phyloP scores from a whole-genome alignment of 306 rosid species.

The Dalbergia oliveri region DNA sequence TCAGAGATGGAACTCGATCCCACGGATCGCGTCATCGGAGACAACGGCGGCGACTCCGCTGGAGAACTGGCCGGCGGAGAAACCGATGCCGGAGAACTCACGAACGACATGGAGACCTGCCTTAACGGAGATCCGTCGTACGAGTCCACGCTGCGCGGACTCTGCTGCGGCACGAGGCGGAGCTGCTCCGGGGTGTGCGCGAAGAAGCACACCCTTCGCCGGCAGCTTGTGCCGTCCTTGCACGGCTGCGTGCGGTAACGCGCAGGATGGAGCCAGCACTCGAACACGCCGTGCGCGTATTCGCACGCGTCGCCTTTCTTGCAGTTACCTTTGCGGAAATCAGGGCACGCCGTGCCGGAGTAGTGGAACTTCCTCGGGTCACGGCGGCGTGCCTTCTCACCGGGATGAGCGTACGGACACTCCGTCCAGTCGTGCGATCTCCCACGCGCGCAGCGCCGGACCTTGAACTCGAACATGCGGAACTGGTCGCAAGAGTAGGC shows the following conservation, averaged over 20 bases:
- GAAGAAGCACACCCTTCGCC: slow-evolving; percentile 88
- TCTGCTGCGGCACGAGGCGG: slow-evolving; percentile 71
- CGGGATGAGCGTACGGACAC: slow-evolving; percentile 98
- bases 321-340: slow-evolving; percentile 87
- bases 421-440: slow-evolving; percentile 99
- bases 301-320: slow-evolving; percentile 87
- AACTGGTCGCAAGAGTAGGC: slow-evolving; percentile 93
- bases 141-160: slow-evolving; percentile 67
- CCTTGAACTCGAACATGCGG: slow-evolving; percentile 94
- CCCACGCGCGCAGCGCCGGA: slow-evolving; percentile 85
- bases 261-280: slow-evolving; percentile 98
- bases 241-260: slow-evolving; percentile 98
- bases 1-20: slow-evolving; percentile 69
- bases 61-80: slow-evolving; percentile 68
- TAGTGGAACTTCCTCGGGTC: slow-evolving; percentile 91
- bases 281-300: slow-evolving; percentile 93
- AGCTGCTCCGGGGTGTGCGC: slow-evolving; percentile 97
- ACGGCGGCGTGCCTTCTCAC: slow-evolving; percentile 98
- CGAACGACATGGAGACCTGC: slow-evolving; percentile 53
- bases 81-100: slow-evolving; percentile 58
- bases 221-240: slow-evolving; percentile 86
- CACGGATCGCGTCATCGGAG: slow-evolving; percentile 69
- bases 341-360: slow-evolving; percentile 94
- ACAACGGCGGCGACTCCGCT: slow-evolving; percentile 76
- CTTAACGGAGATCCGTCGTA: slow-evolving; percentile 80